A percentile compares a stretch with the other conserved stretches of the same genome.
Conservation (phyloP, 495 filamentous ascomycete species). For the Podospora pseudocomata region DNA sequence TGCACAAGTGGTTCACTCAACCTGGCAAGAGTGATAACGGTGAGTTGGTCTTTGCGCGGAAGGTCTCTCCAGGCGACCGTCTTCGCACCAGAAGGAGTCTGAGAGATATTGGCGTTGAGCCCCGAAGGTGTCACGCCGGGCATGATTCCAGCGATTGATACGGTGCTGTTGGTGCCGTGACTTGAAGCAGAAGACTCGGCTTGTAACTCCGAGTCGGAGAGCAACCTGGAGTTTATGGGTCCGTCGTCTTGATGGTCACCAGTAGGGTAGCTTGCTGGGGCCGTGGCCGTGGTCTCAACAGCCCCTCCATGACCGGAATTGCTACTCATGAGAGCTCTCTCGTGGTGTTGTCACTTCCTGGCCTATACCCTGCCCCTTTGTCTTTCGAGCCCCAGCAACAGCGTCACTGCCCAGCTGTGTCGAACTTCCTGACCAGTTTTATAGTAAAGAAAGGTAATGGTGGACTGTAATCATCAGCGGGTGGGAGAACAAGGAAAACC, state of each 20-base stretch:
- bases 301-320: not conserved
- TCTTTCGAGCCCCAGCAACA: too few species aligned
- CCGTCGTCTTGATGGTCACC: not conserved
- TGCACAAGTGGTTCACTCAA: slow-evolving; percentile 77
- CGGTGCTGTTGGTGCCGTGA: not conserved
- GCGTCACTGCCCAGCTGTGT: too few species aligned
- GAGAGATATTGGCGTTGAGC: not conserved
- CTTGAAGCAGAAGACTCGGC: not conserved
- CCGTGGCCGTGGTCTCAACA: not conserved
- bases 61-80: slow-evolving; percentile 64
- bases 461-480: too few species aligned
- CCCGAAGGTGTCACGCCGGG: not conserved
- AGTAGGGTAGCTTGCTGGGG: not conserved
- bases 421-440: too few species aligned
- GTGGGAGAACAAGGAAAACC: too few species aligned
- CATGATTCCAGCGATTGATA: not conserved
- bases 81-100: slow-evolving; percentile 15
- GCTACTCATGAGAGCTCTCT: not conserved
- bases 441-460: too few species aligned
- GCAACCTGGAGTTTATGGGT: not conserved
- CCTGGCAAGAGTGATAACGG: slow-evolving; percentile 68
- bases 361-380: too few species aligned
- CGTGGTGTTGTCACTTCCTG: not conserved
- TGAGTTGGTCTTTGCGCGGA: slow-evolving; percentile 69
- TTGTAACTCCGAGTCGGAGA: too few species aligned